Evolutionary conservation across 2,329 filamentous ascomycete genomes (phyloP).

Genomic region (Alternaria triticina): DNA sequence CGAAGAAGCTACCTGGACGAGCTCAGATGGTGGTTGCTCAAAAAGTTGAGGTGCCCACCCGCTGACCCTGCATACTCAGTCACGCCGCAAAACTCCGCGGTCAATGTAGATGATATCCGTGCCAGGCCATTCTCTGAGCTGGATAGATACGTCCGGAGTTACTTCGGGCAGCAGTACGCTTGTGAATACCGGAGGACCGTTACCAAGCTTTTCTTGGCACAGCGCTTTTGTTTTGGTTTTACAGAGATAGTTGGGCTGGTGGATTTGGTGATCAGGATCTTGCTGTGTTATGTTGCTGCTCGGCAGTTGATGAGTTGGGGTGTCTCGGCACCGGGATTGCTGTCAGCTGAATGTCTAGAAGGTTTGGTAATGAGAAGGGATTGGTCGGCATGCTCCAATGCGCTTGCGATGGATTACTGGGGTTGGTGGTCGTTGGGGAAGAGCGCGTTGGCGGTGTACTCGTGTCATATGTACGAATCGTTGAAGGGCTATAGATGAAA

Average conservation of each 20-base stretch:
- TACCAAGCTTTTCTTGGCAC: slow-evolving; percentile 52
- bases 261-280: slow-evolving; percentile 73
- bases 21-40: slow-evolving; percentile 48
- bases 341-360: slow-evolving; percentile 1
- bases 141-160: slow-evolving; percentile 46
- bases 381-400: slow-evolving; percentile 2
- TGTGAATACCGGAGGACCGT: slow-evolving; percentile 47
- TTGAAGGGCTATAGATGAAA: slow-evolving; percentile 36
- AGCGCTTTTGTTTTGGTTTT: slow-evolving; percentile 49
- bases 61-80: slow-evolving; percentile 47
- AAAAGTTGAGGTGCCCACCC: slow-evolving; percentile 50
- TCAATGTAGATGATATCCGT: slow-evolving; percentile 46
- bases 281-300: slow-evolving; percentile 52
- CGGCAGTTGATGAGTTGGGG: slow-evolving; percentile 24
- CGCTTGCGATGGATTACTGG: background rate
- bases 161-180: slow-evolving; percentile 15
- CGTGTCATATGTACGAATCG: slow-evolving; percentile 34
- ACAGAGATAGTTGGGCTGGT: slow-evolving; percentile 65
- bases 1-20: slow-evolving; percentile 23
- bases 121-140: slow-evolving; percentile 47
- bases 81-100: slow-evolving; percentile 14
- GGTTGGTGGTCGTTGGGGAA: slow-evolving; percentile 14
- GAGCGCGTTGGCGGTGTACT: slow-evolving; percentile 10
- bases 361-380: background rate
- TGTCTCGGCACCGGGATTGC: background rate